These are phyloP conservation scores for Cladorrhinum sp. DNA, from an alignment of 2,329 filamentous ascomycete species.

Conservation along the genomic window DNA sequence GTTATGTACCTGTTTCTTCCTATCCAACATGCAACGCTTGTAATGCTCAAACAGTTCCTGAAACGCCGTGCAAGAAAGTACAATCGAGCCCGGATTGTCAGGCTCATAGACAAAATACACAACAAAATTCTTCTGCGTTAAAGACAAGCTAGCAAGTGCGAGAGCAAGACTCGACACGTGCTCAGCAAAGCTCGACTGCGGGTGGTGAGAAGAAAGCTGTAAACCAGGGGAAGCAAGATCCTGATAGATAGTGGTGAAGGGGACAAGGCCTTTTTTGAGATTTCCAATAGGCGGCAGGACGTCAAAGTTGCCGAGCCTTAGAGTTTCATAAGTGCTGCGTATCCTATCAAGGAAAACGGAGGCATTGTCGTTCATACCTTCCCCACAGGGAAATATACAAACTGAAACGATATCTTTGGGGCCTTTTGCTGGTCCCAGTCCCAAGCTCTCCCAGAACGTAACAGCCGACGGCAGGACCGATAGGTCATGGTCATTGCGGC, in stretches of 20 bases:
- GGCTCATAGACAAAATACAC: constrained; percentile 74
- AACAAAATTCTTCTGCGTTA: constrained; percentile 61
- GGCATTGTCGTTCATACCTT: constrained; percentile 59
- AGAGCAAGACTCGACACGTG: constrained; percentile 49
- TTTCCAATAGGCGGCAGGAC: constrained; percentile 43
- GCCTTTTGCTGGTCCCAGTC: constrained; percentile 68
- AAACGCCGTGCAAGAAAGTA: constrained; percentile 71
- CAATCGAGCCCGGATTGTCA: constrained; percentile 56
- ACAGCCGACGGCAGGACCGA: constrained; percentile 73
- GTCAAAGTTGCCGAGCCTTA: constrained; percentile 67
- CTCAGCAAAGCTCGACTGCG: constrained; percentile 46
- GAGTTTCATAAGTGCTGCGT: constrained; percentile 68
- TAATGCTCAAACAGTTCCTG: constrained; percentile 68
- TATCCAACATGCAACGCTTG: constrained; percentile 47
- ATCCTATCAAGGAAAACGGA: constrained; percentile 65
- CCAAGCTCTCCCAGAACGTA: constrained; percentile 77
- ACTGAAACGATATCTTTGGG: constrained; percentile 68
- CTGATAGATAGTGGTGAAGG: constrained; percentile 31
- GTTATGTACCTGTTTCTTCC: constrained; percentile 46
- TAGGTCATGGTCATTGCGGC: constrained; percentile 64
- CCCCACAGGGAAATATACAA: constrained; percentile 66
- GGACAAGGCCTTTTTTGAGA: constrained; percentile 47
- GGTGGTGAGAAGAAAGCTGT: constrained; percentile 33
- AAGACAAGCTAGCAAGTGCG: constrained; percentile 41
- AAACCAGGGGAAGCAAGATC: constrained; percentile 41